These are phyloP conservation scores for Murraya koenigii DNA, from an alignment of 345 rosid genomes.

Conservation along the genomic window DNA sequence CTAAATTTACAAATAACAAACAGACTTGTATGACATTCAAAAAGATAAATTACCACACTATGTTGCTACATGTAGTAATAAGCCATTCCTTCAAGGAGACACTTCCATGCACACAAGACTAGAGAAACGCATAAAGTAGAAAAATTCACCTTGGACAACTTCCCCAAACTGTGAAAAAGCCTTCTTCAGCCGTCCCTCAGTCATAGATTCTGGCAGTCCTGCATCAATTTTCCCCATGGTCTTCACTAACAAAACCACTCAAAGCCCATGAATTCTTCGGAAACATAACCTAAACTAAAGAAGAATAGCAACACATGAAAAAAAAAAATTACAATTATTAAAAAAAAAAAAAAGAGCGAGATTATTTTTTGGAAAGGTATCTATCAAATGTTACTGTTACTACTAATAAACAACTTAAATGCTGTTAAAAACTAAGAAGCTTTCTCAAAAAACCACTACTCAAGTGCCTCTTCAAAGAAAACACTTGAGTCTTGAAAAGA, in stretches of 20 bases:
- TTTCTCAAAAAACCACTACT: neutral
- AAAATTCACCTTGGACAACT: conserved; percentile 41
- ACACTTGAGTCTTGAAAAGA: neutral
- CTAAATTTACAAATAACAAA: neutral
- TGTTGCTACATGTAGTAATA: neutral
- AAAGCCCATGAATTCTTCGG: neutral
- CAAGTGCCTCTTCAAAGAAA: neutral
- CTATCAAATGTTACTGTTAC: neutral
- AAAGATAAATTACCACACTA: neutral
- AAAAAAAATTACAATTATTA: no score
- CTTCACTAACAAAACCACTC: neutral
- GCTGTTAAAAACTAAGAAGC: neutral
- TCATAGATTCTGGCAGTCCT: conserved; percentile 51
- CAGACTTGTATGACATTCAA: no score
- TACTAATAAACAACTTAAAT: neutral
- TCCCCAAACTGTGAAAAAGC: conserved; percentile 50
- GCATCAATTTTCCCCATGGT: conserved; percentile 3
- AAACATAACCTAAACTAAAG: neutral
- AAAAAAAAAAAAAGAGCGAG: no score
- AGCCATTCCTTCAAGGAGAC: neutral
- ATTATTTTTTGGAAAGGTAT: neutral
- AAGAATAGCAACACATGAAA: neutral
- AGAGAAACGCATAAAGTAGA: neutral
- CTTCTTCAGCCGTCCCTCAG: conserved; percentile 48
- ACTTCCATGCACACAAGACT: neutral